Percentiles rank a stretch among this genome's conserved stretches.
Conservation (phyloP, 306 rosid species). For the Vigna mungo region DNA sequence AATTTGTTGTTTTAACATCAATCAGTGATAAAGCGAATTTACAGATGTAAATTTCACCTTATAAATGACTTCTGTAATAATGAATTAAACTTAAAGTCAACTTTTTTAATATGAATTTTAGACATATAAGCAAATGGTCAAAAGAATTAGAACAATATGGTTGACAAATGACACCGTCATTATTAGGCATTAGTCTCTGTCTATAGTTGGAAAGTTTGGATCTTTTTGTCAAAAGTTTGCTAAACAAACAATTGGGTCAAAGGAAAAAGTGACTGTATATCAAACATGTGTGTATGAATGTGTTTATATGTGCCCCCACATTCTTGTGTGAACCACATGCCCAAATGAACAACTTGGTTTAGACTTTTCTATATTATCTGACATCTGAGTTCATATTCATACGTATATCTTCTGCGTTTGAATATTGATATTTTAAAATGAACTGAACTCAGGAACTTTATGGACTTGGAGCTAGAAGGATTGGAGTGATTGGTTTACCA, state of each 20-base stretch:
- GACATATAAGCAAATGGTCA: neutral
- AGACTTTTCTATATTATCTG: neutral
- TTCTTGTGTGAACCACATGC: neutral
- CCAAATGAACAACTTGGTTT: neutral
- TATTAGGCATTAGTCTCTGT: neutral
- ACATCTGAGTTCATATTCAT: neutral
- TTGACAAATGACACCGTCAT: neutral
- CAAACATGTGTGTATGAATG: neutral
- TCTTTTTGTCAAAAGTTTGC: neutral
- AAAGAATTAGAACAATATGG: too few species aligned
- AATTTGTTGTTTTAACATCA: too few species aligned
- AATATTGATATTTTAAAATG: neutral
- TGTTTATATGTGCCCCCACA: neutral
- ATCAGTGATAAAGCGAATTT: too few species aligned
- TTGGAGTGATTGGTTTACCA: constrained; percentile 62
- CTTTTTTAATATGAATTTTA: neutral
- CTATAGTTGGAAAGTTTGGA: neutral
- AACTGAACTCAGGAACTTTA: constrained; percentile 59
- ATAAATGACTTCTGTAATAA: too few species aligned
- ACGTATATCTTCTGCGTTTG: too few species aligned
- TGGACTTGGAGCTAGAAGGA: constrained; percentile 70
- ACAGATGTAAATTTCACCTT: too few species aligned
- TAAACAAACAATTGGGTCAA: neutral
- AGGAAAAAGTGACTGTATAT: too few species aligned
- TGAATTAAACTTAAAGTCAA: too few species aligned